Percentiles rank a stretch among this genome's conserved stretches.
Conservation (phyloP, 805 yeast species). For the Yarrowia alimentaria region DNA sequence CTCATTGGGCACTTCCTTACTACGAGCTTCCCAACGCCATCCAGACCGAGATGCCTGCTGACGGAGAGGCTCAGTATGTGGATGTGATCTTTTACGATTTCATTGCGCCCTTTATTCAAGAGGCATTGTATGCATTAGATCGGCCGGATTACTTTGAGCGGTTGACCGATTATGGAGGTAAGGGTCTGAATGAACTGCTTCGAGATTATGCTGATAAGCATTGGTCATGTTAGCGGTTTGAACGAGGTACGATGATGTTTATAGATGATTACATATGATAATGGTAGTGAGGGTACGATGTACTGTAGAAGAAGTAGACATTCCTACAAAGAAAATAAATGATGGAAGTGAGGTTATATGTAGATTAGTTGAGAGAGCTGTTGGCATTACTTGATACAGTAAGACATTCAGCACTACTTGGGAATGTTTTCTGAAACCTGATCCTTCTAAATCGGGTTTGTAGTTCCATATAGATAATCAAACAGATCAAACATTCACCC, state of each 20-base stretch:
- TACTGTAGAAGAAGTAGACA: no score
- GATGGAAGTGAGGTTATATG: no score
- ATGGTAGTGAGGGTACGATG: no score
- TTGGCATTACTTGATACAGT: no score
- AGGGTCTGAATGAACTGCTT: slow-evolving; percentile 5
- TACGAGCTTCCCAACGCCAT: slow-evolving; percentile 79
- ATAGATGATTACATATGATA: no score
- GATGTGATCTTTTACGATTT: slow-evolving; percentile 82
- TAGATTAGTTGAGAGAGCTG: no score
- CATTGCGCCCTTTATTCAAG: slow-evolving; percentile 52
- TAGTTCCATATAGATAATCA: no score
- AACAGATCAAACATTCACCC: no score
- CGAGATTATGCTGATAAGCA: slow-evolving; percentile 16
- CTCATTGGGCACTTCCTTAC: slow-evolving; percentile 57
- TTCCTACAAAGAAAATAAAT: no score
- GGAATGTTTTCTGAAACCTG: no score
- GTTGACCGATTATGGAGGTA: slow-evolving; percentile 31
- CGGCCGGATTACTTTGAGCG: slow-evolving; percentile 29
- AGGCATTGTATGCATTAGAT: slow-evolving; percentile 45
- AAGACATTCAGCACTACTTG: no score
- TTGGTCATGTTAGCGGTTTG: slow-evolving; percentile 1
- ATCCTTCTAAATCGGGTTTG: no score
- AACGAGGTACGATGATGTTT: background rate
- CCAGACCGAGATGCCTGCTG: slow-evolving; percentile 45
- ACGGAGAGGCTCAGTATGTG: slow-evolving; percentile 42